Percentiles rank a stretch among this genome's conserved stretches.
Evolutionary conservation across 306 rosid species (phyloP).

Genomic region (Rosa lucieae): DNA sequence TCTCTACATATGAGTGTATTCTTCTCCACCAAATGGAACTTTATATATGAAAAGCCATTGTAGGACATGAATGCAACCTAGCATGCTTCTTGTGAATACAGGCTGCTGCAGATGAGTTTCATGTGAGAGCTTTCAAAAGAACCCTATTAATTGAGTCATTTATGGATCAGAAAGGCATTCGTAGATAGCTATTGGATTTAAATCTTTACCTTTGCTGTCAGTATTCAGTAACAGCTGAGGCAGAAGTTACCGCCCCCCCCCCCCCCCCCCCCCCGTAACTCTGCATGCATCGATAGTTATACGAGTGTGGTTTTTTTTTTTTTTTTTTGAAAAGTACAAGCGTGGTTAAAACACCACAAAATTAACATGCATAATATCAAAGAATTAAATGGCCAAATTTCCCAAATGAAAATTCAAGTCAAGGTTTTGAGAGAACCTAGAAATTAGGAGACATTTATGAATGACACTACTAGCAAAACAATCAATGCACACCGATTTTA

Average conservation of each 20-base stretch:
- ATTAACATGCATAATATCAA: neutral
- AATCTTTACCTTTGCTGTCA: neutral
- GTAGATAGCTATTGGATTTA: neutral
- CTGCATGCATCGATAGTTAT: neutral
- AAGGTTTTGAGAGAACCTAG: slow-evolving; percentile 10
- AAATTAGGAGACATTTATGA: slow-evolving; percentile 5
- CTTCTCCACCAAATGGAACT: neutral
- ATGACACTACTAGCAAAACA: neutral
- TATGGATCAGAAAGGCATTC: neutral
- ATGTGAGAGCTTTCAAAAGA: neutral
- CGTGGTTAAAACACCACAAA: neutral
- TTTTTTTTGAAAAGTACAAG: too few species aligned
- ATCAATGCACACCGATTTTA: too few species aligned
- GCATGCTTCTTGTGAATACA: neutral
- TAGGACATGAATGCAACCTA: neutral
- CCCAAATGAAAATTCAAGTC: slow-evolving; percentile 21
- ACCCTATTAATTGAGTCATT: neutral
- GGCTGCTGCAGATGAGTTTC: neutral
- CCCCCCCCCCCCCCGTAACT: neutral
- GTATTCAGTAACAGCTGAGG: neutral
- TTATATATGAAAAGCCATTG: neutral
- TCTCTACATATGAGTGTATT: neutral
- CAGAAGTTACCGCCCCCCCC: neutral
- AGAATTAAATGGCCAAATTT: too few species aligned
- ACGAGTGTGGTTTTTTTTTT: neutral